Conservation (phyloP, 2,329 filamentous ascomycete genomes). For the Calonectria honghensis region DNA sequence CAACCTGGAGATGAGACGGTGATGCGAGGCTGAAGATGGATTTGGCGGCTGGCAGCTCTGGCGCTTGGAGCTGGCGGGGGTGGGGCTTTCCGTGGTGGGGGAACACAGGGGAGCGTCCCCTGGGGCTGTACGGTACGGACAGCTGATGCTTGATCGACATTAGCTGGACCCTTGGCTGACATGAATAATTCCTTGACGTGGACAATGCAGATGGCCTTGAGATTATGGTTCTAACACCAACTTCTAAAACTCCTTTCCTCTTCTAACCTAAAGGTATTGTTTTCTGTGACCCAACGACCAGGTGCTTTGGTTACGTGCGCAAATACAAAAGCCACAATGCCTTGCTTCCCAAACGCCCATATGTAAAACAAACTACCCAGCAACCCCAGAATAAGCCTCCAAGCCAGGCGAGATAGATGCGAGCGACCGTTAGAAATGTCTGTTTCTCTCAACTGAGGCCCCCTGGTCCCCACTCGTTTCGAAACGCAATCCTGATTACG, state of each 20-base stretch:
- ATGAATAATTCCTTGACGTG: constrained; percentile 8
- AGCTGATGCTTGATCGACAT: constrained; percentile 20
- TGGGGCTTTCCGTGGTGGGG: constrained; percentile 50
- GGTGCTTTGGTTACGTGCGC: constrained; percentile 31
- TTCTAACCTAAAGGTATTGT: constrained; percentile 31
- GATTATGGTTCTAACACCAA: constrained; percentile 25
- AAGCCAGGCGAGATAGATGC: constrained; percentile 30
- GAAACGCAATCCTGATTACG: constrained; percentile 35
- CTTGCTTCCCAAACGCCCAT: constrained; percentile 39
- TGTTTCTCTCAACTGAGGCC: constrained; percentile 17
- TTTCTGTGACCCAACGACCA: constrained; percentile 32
- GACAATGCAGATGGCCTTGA: constrained; percentile 23
- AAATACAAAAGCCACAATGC: constrained; percentile 35
- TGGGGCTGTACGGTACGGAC: not conserved
- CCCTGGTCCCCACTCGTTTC: constrained; percentile 3
- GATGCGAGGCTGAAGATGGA: constrained; percentile 41
- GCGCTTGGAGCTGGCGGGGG: constrained; percentile 46
- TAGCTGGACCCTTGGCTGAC: not conserved
- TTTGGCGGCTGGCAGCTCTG: constrained; percentile 37
- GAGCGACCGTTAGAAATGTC: constrained; percentile 36
- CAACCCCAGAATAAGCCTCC: constrained; percentile 29
- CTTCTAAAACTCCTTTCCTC: constrained; percentile 18
- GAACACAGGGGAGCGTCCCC: constrained; percentile 32
- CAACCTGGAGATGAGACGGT: constrained; percentile 26
- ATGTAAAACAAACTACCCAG: constrained; percentile 35